Evolutionary conservation across 2,329 filamentous ascomycete species (phyloP).

Genomic region (Exophiala sp.): DNA sequence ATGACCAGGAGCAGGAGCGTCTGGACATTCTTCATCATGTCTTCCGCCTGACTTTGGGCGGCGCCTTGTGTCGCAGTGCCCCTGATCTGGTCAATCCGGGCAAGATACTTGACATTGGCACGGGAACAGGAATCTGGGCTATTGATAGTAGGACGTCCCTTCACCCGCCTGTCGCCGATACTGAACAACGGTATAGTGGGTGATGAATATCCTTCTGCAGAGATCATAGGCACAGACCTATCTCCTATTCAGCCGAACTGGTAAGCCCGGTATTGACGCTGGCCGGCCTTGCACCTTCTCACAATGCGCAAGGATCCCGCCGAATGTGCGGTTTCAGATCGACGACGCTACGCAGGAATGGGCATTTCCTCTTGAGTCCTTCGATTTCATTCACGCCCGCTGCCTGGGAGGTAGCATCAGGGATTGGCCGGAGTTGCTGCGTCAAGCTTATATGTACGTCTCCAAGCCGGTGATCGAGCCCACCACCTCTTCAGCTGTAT

Average conservation of each 20-base stretch:
- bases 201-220: slow-evolving; percentile 29
- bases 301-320: background rate
- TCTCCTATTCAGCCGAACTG: slow-evolving; percentile 34
- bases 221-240: slow-evolving; percentile 19
- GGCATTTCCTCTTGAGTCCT: background rate
- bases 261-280: background rate
- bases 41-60: slow-evolving; percentile 3
- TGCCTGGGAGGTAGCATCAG: background rate
- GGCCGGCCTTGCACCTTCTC: too few relatives aligned
- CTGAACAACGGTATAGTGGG: slow-evolving; percentile 27
- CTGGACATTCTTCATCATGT: slow-evolving; percentile 8
- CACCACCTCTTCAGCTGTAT: too few relatives aligned
- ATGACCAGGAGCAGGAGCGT: slow-evolving; percentile 6
- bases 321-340: background rate
- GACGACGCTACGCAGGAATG: background rate
- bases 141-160: slow-evolving; percentile 27
- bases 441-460: too few relatives aligned
- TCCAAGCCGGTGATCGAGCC: too few relatives aligned
- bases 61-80: slow-evolving; percentile 15
- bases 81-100: slow-evolving; percentile 28
- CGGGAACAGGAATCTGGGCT: slow-evolving; percentile 22
- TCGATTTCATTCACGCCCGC: slow-evolving; percentile 1
- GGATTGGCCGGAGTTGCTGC: background rate
- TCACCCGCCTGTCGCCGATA: background rate
- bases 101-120: slow-evolving; percentile 34